Base-by-base conservation (phyloP, 2,329 filamentous ascomycete species). In the Microascus cirrosus region DNA sequence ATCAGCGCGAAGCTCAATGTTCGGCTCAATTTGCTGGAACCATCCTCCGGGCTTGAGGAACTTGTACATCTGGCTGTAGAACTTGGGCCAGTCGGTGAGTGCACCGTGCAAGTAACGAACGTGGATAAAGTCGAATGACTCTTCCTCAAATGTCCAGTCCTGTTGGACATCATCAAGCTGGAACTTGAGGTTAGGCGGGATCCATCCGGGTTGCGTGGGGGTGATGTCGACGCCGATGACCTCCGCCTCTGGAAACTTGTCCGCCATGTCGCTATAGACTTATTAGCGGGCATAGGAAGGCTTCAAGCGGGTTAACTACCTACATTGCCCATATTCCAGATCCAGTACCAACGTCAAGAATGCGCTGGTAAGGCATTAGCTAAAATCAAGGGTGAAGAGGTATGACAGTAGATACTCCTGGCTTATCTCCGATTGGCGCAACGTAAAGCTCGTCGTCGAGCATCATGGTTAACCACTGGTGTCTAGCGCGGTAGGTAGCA, bases 11-110 rank as follows among this genome's bases (percentile, higher is more conserved):
- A 50, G n/a, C 45, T 22, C 45, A n/a, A 25, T 36, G 11, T 45
- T 35, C 2, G 52, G 18, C 28, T 57, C 56, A 7, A 53, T 45
- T 1, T 57, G 56, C 18, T 57, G 45, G 5, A 57, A 24, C 63
- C 66, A 77, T 35, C 75, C 75, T 20, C 77, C 76, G 0, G 77
- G 76, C 34, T 69, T 69, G 0, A 76, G 61, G 53, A 67, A 62
- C 2, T 62, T 22, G 28, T 28, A 28, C 15, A 8, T 10, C 2
- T 8, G 2, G 59, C 73, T 72, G 24, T 77, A 28, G 18, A 84
- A 64, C 50, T 72, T 72, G 36, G 12, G 59, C 65, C 68, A 71
- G 57, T 73, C 59, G 1, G 65, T 61, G 1, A 67, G 69, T 1
- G 69, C 70, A 5, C 64, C 65, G 48, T 63, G 60, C 54, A 50